Conservation (phyloP, 768 basidiomycete species). For the Pisolithus microcarpus region DNA sequence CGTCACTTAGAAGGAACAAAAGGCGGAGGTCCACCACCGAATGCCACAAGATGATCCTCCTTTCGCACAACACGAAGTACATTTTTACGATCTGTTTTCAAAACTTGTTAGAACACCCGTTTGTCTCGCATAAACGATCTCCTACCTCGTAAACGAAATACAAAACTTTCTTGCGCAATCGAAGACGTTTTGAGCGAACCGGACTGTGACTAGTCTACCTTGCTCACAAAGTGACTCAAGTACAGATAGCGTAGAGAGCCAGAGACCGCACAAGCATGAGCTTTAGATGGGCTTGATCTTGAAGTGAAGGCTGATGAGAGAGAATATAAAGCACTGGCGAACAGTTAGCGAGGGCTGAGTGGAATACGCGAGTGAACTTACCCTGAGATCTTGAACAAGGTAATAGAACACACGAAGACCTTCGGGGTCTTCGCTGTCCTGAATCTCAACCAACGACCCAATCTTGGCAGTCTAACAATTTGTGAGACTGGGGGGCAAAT, state of each 20-base stretch:
- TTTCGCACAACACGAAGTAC: too few relatives aligned
- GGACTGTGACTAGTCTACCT: slow-evolving; percentile 7
- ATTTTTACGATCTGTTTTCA: too few relatives aligned
- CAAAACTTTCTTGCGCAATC: slow-evolving; percentile 22
- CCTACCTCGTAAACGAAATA: slow-evolving; percentile 15
- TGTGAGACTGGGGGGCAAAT: neutral
- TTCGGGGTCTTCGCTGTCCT: slow-evolving; percentile 95
- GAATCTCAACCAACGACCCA: slow-evolving; percentile 92
- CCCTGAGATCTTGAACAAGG: slow-evolving; percentile 95
- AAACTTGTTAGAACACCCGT: neutral
- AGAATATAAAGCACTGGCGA: slow-evolving; percentile 89
- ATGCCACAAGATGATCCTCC: too few relatives aligned
- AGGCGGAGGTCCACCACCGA: too few relatives aligned
- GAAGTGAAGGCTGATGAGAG: slow-evolving; percentile 97
- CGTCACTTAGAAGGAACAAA: too few relatives aligned
- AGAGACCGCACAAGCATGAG: neutral
- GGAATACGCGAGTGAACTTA: slow-evolving; percentile 22
- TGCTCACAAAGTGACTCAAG: neutral
- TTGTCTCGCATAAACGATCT: neutral
- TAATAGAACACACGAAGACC: slow-evolving; percentile 98
- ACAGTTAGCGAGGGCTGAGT: neutral
- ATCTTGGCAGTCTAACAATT: slow-evolving; percentile 89
- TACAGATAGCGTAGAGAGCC: neutral
- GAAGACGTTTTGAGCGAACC: neutral
- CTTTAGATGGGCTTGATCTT: slow-evolving; percentile 96